Conservation (phyloP, 306 rosid genomes). For the Styphnolobium japonicum region DNA sequence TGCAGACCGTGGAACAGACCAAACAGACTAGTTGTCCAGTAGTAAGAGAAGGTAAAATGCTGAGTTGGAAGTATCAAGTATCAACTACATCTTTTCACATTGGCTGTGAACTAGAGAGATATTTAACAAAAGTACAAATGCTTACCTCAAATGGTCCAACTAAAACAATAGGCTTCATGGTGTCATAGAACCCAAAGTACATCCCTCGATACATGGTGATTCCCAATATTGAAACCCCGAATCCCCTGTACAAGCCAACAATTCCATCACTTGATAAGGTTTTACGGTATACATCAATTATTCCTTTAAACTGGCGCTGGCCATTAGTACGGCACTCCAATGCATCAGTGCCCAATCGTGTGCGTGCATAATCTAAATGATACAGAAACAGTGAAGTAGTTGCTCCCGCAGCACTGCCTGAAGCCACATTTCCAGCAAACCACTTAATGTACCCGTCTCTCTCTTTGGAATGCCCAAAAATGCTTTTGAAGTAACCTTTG, state of each 20-base stretch:
- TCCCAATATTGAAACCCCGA: conserved; percentile 85
- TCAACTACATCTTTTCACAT: background rate
- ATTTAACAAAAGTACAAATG: background rate
- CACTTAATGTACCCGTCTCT: conserved; percentile 87
- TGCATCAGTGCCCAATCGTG: conserved; percentile 84
- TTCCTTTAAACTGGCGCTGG: conserved; percentile 77
- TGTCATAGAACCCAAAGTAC: conserved; percentile 96
- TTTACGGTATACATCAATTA: conserved; percentile 74
- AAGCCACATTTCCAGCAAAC: conserved; percentile 97
- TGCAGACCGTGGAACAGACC: background rate
- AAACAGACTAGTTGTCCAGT: conserved; percentile 2
- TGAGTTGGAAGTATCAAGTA: background rate
- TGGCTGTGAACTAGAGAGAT: background rate
- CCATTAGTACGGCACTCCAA: conserved; percentile 38
- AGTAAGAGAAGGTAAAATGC: background rate
- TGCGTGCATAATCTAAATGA: conserved; percentile 91
- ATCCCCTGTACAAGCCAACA: conserved; percentile 84
- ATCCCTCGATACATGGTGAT: conserved; percentile 90
- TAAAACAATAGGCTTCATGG: conserved; percentile 81
- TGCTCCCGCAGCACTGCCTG: conserved; percentile 99
- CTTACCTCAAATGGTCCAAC: conserved; percentile 85
- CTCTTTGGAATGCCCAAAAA: conserved; percentile 81
- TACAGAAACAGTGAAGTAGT: conserved; percentile 82
- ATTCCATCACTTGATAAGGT: conserved; percentile 85
- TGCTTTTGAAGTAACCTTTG: conserved; percentile 94